Evolutionary conservation across 1,284 basidiomycete species (phyloP).

Genomic region (Pyrrhoderma noxium): DNA sequence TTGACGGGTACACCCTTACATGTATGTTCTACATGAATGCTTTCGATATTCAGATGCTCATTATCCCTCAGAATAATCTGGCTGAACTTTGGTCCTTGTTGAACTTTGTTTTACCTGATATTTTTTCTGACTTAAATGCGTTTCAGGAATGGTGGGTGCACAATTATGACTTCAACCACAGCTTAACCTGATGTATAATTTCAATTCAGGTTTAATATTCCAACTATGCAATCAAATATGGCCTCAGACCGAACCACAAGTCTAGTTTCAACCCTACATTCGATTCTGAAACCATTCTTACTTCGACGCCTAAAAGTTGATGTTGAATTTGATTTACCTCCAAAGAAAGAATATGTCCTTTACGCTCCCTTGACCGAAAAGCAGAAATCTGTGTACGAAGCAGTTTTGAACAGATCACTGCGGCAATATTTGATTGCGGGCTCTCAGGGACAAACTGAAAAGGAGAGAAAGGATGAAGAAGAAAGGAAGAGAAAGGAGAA

Average conservation of each 20-base stretch:
- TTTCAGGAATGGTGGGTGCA: constrained; percentile 81
- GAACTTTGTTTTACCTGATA: constrained; percentile 89
- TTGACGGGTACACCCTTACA: constrained; percentile 92
- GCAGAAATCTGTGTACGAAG: constrained; percentile 83
- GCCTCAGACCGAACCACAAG: constrained; percentile 52
- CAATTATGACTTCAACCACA: constrained; percentile 8
- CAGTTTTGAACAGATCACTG: constrained; percentile 61
- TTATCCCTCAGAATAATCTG: constrained; percentile 67
- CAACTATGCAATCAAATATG: constrained; percentile 51
- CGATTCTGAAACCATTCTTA: constrained; percentile 93
- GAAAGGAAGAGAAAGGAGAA: constrained; percentile 28
- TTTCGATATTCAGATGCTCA: not conserved
- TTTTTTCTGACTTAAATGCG: constrained; percentile 84
- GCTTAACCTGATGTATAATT: not conserved
- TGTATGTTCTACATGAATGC: constrained; percentile 37
- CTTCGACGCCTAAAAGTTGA: constrained; percentile 88
- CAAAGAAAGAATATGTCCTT: constrained; percentile 93
- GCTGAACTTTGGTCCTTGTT: constrained; percentile 91
- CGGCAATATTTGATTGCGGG: constrained; percentile 55
- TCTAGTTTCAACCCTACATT: constrained; percentile 80
- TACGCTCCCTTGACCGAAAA: constrained; percentile 82
- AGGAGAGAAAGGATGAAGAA: constrained; percentile 21
- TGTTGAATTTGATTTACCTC: constrained; percentile 77
- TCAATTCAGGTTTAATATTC: constrained; percentile 59
- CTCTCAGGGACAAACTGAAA: constrained; percentile 26